Conservation (phyloP, 148 eudicot genomes). For the Drosera capensis region DNA sequence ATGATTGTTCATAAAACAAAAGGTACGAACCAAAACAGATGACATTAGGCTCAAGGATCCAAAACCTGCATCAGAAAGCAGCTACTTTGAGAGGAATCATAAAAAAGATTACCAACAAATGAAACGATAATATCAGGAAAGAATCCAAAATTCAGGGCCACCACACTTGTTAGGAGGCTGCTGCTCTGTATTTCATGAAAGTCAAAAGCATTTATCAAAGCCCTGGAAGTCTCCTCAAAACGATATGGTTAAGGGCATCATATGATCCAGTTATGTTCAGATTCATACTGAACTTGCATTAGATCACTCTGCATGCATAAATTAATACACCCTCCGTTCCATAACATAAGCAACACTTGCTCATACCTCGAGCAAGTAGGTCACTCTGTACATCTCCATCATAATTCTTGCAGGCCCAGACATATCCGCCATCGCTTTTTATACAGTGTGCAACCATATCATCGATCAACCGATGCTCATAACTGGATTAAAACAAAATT, state of each 20-base stretch:
- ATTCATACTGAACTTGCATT: too few relatives aligned
- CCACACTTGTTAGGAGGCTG: too few relatives aligned
- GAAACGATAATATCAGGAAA: background rate
- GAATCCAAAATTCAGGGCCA: background rate
- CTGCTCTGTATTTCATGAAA: too few relatives aligned
- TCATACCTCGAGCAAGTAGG: constrained; percentile 66
- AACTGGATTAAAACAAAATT: constrained; percentile 24
- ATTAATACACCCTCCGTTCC: background rate
- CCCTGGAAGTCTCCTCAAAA: too few relatives aligned
- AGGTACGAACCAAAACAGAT: constrained; percentile 49
- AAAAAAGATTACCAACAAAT: background rate
- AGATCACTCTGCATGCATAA: too few relatives aligned
- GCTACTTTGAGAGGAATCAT: background rate
- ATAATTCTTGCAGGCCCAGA: constrained; percentile 96
- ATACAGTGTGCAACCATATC: constrained; percentile 96
- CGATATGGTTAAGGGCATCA: too few relatives aligned
- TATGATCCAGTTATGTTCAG: too few relatives aligned
- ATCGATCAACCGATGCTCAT: constrained; percentile 90
- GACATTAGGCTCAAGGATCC: constrained; percentile 67
- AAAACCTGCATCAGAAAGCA: constrained; percentile 28
- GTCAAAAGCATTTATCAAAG: too few relatives aligned
- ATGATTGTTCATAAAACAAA: too few relatives aligned
- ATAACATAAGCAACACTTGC: too few relatives aligned
- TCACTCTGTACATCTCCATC: constrained; percentile 82
- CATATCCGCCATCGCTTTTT: constrained; percentile 92